Evolutionary conservation across 2,329 filamentous ascomycete species (phyloP).

Genomic region (Fusarium miscanthi): DNA sequence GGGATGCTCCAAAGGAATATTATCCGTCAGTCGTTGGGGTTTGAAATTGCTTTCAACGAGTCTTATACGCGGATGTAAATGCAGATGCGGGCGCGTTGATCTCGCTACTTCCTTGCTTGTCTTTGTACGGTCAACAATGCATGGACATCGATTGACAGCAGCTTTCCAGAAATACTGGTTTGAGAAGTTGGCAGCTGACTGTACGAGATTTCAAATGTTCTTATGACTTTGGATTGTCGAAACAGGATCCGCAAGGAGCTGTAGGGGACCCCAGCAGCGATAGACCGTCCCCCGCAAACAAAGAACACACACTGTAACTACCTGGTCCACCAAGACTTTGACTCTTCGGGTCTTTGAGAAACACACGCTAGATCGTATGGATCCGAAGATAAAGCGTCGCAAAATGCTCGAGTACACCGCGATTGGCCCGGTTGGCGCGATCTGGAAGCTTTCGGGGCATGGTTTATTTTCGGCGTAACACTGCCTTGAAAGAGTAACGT

Average conservation of each 20-base stretch:
- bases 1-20: background rate
- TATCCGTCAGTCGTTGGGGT: background rate
- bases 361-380: slow-evolving; percentile 9
- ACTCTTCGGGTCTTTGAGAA: slow-evolving; percentile 1
- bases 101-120: background rate
- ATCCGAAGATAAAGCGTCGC: slow-evolving; percentile 26
- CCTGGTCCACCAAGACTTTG: slow-evolving; percentile 13
- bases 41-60: slow-evolving; percentile 3
- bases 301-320: background rate
- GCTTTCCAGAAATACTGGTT: background rate
- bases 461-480: slow-evolving; percentile 17
- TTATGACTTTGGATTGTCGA: slow-evolving; percentile 32
- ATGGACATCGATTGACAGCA: slow-evolving; percentile 1
- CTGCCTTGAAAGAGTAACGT: slow-evolving; percentile 19
- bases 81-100: slow-evolving; percentile 3
- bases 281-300: slow-evolving; percentile 23
- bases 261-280: slow-evolving; percentile 25
- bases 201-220: slow-evolving; percentile 31
- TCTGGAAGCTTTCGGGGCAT: slow-evolving; percentile 17
- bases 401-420: slow-evolving; percentile 19
- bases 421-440: slow-evolving; percentile 42
- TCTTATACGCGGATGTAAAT: slow-evolving; percentile 3
- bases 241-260: slow-evolving; percentile 23
- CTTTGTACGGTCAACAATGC: background rate
- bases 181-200: slow-evolving; percentile 31